These are phyloP conservation scores for Melanopsichium pennsylvanicum DNA, from an alignment of 1,284 basidiomycete species.

Conservation along the genomic window DNA sequence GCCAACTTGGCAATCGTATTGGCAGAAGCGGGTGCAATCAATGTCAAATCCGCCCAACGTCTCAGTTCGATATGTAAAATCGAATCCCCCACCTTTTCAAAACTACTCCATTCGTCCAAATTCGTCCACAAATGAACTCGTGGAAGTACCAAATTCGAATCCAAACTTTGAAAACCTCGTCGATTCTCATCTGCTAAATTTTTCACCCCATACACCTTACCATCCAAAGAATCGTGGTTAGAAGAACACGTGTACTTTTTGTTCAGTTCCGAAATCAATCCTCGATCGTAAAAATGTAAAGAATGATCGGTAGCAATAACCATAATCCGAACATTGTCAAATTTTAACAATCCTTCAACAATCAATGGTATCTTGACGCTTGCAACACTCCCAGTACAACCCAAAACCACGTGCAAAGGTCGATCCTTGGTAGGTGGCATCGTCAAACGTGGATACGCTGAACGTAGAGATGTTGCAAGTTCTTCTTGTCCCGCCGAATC, in stretches of 20 bases:
- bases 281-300: constrained; percentile 77
- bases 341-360: constrained; percentile 75
- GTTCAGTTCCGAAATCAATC: constrained; percentile 67
- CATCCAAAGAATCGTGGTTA: background rate
- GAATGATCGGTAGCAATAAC: constrained; percentile 83
- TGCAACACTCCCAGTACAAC: constrained; percentile 91
- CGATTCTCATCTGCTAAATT: constrained; percentile 50
- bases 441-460: constrained; percentile 45
- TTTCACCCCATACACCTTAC: constrained; percentile 7
- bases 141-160: background rate
- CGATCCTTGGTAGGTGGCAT: constrained; percentile 41
- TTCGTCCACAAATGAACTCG: constrained; percentile 81
- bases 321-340: constrained; percentile 78
- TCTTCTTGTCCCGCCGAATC: too few relatives aligned
- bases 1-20: constrained; percentile 94
- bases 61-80: constrained; percentile 93
- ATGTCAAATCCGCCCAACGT: constrained; percentile 93
- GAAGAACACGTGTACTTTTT: background rate
- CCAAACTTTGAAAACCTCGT: too few relatives aligned
- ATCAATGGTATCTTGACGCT: constrained; percentile 92
- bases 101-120: constrained; percentile 83
- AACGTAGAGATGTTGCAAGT: constrained; percentile 53
- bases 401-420: constrained; percentile 76
- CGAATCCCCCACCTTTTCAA: constrained; percentile 82
- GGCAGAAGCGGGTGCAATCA: constrained; percentile 92